Base-by-base conservation (phyloP, 306 rosid species). In the Inga oerstediana region DNA sequence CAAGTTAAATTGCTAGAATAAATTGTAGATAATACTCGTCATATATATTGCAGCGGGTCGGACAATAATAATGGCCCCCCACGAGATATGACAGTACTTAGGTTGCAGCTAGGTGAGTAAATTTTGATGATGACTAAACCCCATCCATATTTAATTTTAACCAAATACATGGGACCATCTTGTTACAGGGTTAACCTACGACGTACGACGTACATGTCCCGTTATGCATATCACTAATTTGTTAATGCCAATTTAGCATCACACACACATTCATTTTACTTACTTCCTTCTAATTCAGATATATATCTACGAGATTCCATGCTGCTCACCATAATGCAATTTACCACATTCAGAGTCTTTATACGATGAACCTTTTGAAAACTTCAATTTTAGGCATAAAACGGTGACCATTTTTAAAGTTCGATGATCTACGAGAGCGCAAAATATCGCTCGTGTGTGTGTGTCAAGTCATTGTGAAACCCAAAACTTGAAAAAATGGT, bases 131-230 rank as follows among this genome's bases (percentile, higher is more conserved):
- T 59, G 15, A 22, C 49, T 46, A 39, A 48, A 68, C 82, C 54
- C 52, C 35, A 14, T 35, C 22, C 5, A 41, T 13, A 49, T 41
- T 79, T 7, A 68, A 37, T 37, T 79, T 79, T 8, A 66, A 51
- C 75, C 73, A 79, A 79, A 67, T 19, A 20, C 3, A 67, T 67
- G 67, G 82, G 82, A 67, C 82, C 76, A 69, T 51, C 56, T 30
- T 49, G 54, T 6, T 49, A 51, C 41, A 59, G 3, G 59, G 79
- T 79, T 75, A 79, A 54, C 72, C 84, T 48, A 66, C 70, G 17
- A 49, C 19, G 19, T 17, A 49, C 79, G 61, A 79, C 80, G 73
- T 75, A 51, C 39, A 44, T 11, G 74, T 65, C 45, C 19, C 46
- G 3, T 8, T 68, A 37, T 35, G 73, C 27, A 35, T 17, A 27